phyloP scores from a whole-genome alignment of 345 rosid species.

The Cardamine resedifolia region DNA sequence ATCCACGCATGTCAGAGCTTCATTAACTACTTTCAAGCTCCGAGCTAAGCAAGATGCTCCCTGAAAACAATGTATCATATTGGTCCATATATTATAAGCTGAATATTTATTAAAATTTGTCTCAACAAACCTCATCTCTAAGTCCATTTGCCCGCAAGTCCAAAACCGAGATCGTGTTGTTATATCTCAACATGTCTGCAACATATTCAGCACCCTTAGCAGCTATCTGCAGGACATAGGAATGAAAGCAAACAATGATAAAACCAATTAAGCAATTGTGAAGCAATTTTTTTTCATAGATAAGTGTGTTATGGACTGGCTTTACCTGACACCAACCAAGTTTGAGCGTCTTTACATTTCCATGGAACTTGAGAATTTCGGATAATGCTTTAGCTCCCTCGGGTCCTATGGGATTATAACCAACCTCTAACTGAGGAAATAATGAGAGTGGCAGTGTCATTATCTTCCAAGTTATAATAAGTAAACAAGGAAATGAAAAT shows the following conservation, averaged over 20 bases:
- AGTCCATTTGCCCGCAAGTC: slow-evolving; percentile 97
- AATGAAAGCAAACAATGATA: background rate
- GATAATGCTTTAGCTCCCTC: slow-evolving; percentile 83
- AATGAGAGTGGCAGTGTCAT: slow-evolving; percentile 5
- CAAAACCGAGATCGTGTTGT: slow-evolving; percentile 70
- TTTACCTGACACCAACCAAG: slow-evolving; percentile 99
- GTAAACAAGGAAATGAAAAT: slow-evolving; percentile 13
- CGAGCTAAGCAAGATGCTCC: slow-evolving; percentile 83
- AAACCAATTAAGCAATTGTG: slow-evolving; percentile 9
- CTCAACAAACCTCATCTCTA: slow-evolving; percentile 68
- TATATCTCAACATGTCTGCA: slow-evolving; percentile 89
- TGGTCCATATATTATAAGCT: background rate
- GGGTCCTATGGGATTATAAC: slow-evolving; percentile 91
- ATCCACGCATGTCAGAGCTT: slow-evolving; percentile 81
- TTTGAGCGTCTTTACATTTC: slow-evolving; percentile 78
- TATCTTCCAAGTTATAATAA: slow-evolving; percentile 19
- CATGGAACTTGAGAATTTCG: slow-evolving; percentile 91
- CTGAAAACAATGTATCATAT: slow-evolving; percentile 45
- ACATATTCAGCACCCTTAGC: slow-evolving; percentile 79
- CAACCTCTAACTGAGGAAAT: slow-evolving; percentile 69
- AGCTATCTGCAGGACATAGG: slow-evolving; percentile 61
- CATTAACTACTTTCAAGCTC: slow-evolving; percentile 96
- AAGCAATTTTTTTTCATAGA: background rate
- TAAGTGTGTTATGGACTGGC: background rate
- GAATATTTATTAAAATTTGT: slow-evolving; percentile 11